Percentiles rank a stretch among this genome's conserved stretches.
Conservation (phyloP, 2,329 filamentous ascomycete genomes). For the Xylaria sp. region DNA sequence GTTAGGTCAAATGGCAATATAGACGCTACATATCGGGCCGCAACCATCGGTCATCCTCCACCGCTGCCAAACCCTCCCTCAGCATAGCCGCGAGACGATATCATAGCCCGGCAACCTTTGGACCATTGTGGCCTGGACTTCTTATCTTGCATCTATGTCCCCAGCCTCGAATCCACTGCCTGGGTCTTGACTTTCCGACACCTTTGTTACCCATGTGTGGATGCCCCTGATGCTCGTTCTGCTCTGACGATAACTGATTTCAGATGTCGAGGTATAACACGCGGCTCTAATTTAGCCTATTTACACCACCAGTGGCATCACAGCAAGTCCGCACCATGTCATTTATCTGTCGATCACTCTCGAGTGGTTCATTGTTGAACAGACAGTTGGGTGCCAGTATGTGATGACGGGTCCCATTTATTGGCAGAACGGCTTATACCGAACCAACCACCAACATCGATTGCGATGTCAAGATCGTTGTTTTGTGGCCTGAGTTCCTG, state of each 20-base stretch:
- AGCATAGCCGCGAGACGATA: conserved; percentile 27
- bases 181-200: conserved; percentile 5
- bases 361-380: conserved; percentile 10
- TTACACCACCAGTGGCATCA: conserved; percentile 25
- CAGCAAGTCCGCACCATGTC: conserved; percentile 25
- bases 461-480: background rate
- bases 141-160: conserved; percentile 32
- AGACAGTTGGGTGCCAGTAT: background rate
- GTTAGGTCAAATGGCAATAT: conserved; percentile 31
- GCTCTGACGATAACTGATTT: conserved; percentile 7
- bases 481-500: background rate
- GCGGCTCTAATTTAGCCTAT: conserved; percentile 37
- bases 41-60: conserved; percentile 34
- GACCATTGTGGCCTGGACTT: conserved; percentile 26
- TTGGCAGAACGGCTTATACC: conserved; percentile 17
- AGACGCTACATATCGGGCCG: conserved; percentile 40
- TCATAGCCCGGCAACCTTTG: conserved; percentile 13
- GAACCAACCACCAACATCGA: conserved; percentile 3
- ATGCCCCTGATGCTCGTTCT: conserved; percentile 5
- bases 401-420: background rate
- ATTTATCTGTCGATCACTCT: conserved; percentile 25
- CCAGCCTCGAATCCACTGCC: conserved; percentile 20
- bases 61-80: conserved; percentile 25
- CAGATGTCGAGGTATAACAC: conserved; percentile 23
- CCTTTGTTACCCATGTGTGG: conserved; percentile 9